Base-by-base conservation (phyloP, 805 yeast species). In the Isabelozyma heimii region DNA sequence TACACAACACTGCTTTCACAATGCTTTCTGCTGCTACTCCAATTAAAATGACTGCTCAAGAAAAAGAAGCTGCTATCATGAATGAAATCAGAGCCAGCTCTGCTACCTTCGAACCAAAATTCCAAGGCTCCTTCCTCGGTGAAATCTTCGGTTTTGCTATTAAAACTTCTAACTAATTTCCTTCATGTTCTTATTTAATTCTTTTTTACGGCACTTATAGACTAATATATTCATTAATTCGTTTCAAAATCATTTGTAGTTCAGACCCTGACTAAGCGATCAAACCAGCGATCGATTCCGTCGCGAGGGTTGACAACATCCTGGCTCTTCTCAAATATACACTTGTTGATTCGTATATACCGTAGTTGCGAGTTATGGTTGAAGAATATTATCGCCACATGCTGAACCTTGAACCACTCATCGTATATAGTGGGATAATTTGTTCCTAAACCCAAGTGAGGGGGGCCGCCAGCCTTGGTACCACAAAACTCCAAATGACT, bases 391-490 rank as follows among this genome's bases (percentile, higher is more conserved):
- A 65, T 51, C 1, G 84, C 86, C 7, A 79, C 74, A 53, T 79
- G 82, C 53, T 79, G 82, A 2, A 81, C 80, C 47, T 79, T 70
- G 51, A 72, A 70, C 85, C 85, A 81, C 50, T 77, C 79, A 58
- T 82, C 86, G 57, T 72, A 74, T 3, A 82, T 67, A 4, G 80
- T 79, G 9, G 82, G 82, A 56, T 80, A 80, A 2, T 70, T 66
- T 62, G 75, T 78, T 12, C 80, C 83, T 17, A 79, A 61, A 0
- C 84, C 85, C 69, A 76, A 60, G 52, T 79, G 77, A 16, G 83
- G 85, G 1, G 76, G 68, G 1, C 81, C 82, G 1, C 82, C 80
- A 0, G 84, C 76, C 20, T 74, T 71, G 15, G 74, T 58, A 0
- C 84, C 85, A 45, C 75, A 71, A 2, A 81, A 60, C 59, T 79